Evolutionary conservation across 208 protist genomes (phyloP), one percentile per base, ranked within the genome.

Genomic region (Lotmaria passim): DNA sequence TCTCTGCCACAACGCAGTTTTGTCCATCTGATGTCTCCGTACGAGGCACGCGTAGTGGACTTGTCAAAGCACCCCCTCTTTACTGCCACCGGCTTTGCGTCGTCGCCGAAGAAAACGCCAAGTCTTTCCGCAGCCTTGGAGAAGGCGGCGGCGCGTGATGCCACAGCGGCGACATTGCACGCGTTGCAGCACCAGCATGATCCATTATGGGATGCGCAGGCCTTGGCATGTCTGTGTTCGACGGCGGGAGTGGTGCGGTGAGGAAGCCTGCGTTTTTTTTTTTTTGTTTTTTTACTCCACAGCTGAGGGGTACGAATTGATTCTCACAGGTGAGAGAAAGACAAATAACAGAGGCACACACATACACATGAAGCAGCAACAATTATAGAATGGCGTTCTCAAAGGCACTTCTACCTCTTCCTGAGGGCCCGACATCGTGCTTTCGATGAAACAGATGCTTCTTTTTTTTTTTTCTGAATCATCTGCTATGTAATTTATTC

Each of bases 181-280:
- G 63, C 46, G 21, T 6, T 43, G 3, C 57, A 56, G 50, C 63
- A 46, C 11, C 73, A 63, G 36, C 89, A 94, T 63, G 83, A 94
- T 58, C 85, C 89, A 6, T 63, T 94, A 24, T 94, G 89, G 87
- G 89, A 94, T 80, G 89, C 89, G 14, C 83, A 89, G 62, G 89
- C 89, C 12, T 73, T 94, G 2, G 89, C 84, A 17, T 94, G 89
- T 48, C 59, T 94, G 7, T 81, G 75, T 44, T 67, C 79, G 0
- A 69, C 59, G 6, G 73, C 81, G 19, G 85, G 86, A 7, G 64
- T 87, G n/a, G 72, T 67, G 12, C 71, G 69, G 17, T 80, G 60
- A 75, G 30, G 3, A 23, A 63, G 36, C 1, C 3, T 44, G 62
- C 46, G 2, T 33, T 43, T 3, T 21, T 1, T 10, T 39, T 72